These are phyloP conservation scores for Volvox reticuliferus DNA, from an alignment of 139 green algal species.

Conservation along the genomic window DNA sequence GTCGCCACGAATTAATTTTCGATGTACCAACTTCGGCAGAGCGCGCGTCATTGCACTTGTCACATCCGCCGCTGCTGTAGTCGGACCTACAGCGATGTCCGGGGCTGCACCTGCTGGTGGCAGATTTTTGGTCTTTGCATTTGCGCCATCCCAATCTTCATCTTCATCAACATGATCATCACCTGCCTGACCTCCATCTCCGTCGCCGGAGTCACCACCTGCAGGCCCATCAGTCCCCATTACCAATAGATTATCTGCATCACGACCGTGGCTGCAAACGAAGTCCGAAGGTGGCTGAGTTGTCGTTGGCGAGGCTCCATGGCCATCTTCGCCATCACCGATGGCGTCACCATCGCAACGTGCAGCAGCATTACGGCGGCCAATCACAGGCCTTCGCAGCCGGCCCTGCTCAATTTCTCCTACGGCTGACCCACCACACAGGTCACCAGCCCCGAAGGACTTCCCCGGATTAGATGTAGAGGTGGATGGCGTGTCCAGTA, in stretches of 20 bases:
- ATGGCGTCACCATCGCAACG: too few species aligned
- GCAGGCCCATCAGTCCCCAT: too few species aligned
- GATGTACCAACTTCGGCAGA: not conserved
- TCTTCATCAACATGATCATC: not conserved
- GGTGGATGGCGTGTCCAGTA: too few species aligned
- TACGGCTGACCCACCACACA: too few species aligned
- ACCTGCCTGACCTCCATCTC: not conserved
- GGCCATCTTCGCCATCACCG: not conserved
- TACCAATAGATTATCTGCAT: not conserved
- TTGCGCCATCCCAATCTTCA: not conserved
- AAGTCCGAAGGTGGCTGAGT: too few species aligned
- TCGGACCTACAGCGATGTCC: too few species aligned
- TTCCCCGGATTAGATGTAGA: too few species aligned
- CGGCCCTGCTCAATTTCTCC: not conserved
- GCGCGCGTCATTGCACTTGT: not conserved
- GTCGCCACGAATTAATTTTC: not conserved
- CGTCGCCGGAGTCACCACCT: not conserved
- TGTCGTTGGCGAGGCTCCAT: not conserved
- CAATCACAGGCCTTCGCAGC: not conserved
- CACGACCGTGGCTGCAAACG: not conserved
- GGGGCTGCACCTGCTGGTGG: not conserved
- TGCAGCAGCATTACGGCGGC: too few species aligned
- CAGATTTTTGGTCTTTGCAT: not conserved
- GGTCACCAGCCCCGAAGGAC: too few species aligned
- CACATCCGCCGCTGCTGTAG: not conserved